Conservation (phyloP, 345 rosid genomes). For the Turritis glabra region DNA sequence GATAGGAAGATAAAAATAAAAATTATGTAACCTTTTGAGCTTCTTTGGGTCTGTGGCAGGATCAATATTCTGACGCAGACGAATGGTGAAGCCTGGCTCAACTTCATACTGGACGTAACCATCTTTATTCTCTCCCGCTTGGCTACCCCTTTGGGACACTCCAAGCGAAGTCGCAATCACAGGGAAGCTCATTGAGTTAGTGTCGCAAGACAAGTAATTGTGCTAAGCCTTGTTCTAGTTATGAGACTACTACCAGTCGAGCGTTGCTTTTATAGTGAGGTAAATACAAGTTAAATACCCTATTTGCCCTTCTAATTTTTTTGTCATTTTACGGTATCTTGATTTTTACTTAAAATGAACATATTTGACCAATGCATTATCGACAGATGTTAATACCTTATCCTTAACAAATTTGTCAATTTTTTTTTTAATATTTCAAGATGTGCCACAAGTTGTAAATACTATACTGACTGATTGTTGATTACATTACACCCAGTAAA, state of each 20-base stretch:
- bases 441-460: background rate
- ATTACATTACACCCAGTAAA: too few relatives aligned
- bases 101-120: slow-evolving; percentile 10
- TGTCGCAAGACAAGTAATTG: background rate
- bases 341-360: background rate
- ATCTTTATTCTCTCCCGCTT: slow-evolving; percentile 17
- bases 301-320: slow-evolving; percentile 7
- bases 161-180: background rate
- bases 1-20: background rate
- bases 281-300: background rate
- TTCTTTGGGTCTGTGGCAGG: slow-evolving; percentile 22
- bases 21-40: slow-evolving; percentile 25
- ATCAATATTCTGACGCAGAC: slow-evolving; percentile 14
- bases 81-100: slow-evolving; percentile 26
- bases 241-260: background rate
- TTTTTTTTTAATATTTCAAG: background rate
- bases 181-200: background rate
- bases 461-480: too few relatives aligned
- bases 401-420: too few relatives aligned
- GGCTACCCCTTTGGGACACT: background rate
- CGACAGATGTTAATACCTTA: background rate
- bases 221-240: background rate
- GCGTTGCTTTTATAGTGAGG: background rate
- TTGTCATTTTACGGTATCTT: background rate
- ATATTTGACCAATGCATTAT: background rate